A percentile compares a stretch with the other conserved stretches of the same genome.
Evolutionary conservation across 2,329 filamentous ascomycete species (phyloP).

Genomic region (Coleophoma cylindrospora): DNA sequence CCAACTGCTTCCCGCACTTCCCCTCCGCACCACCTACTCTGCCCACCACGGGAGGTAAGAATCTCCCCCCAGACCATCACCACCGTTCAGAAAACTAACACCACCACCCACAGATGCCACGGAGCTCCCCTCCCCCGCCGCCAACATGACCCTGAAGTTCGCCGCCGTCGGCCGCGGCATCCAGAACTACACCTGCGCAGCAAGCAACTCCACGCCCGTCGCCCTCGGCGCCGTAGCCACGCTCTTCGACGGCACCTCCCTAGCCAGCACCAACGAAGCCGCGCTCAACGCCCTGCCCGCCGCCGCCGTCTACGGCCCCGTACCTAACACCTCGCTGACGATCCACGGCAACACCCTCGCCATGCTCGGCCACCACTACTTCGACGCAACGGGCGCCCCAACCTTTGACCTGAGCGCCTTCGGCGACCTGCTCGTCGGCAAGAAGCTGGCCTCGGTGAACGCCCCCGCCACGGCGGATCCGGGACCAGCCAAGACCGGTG

Average conservation of each 20-base stretch:
- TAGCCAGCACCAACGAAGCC: slow-evolving; percentile 11
- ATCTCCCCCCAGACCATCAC: too few relatives aligned
- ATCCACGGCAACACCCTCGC: slow-evolving; percentile 4
- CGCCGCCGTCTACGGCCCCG: slow-evolving; percentile 12
- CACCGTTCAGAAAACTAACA: slow-evolving; percentile 3
- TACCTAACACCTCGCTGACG: slow-evolving; percentile 5
- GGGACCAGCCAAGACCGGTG: slow-evolving; percentile 19
- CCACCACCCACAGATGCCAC: slow-evolving; percentile 9
- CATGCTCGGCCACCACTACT: slow-evolving; percentile 22
- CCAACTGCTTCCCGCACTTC: background rate
- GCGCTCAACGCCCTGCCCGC: slow-evolving; percentile 13
- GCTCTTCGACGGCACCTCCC: slow-evolving; percentile 23
- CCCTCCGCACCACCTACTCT: slow-evolving; percentile 8
- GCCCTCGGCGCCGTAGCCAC: slow-evolving; percentile 23
- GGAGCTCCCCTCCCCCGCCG: slow-evolving; percentile 14
- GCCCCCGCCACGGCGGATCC: slow-evolving; percentile 16
- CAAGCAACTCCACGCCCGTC: slow-evolving; percentile 9
- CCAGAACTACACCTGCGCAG: slow-evolving; percentile 27
- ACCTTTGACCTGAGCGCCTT: slow-evolving; percentile 20
- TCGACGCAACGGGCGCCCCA: slow-evolving; percentile 18
- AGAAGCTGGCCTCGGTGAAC: slow-evolving; percentile 13
- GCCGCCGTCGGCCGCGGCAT: slow-evolving; percentile 25
- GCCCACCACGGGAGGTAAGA: slow-evolving; percentile 16
- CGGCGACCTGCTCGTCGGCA: slow-evolving; percentile 14
- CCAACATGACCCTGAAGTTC: slow-evolving; percentile 18